A percentile compares a stretch with the other conserved stretches of the same genome.
Evolutionary conservation across 2,329 filamentous ascomycete genomes (phyloP).

Genomic region (Albifimbria verrucaria): DNA sequence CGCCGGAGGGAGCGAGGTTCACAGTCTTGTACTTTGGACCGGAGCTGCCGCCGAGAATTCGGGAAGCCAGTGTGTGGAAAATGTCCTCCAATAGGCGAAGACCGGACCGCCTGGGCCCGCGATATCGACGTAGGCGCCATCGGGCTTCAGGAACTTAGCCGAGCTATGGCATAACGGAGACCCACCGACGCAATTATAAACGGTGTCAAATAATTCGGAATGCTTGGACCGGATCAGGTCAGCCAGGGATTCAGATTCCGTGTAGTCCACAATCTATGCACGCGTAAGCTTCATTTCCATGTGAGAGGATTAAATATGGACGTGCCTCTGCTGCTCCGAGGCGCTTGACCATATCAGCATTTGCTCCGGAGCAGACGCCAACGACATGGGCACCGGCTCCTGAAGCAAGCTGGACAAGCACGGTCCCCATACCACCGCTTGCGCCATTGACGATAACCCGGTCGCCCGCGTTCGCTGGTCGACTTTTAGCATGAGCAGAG

Average conservation of each 20-base stretch:
- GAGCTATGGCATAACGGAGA: neutral
- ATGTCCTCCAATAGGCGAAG: neutral
- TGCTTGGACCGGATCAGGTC: neutral
- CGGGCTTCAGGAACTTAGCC: neutral
- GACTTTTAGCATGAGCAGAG: neutral
- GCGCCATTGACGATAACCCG: neutral
- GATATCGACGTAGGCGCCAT: neutral
- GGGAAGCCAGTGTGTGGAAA: neutral
- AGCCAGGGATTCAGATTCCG: neutral
- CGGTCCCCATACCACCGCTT: neutral
- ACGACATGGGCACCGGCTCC: neutral
- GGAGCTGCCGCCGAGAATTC: neutral
- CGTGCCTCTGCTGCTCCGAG: neutral
- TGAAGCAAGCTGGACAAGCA: neutral
- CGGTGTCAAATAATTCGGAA: neutral
- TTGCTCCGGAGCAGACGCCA: neutral
- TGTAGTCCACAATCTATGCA: neutral
- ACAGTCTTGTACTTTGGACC: neutral
- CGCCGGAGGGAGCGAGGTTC: neutral
- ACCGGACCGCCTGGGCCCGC: neutral
- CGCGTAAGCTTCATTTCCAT: neutral
- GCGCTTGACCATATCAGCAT: neutral
- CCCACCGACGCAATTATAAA: neutral
- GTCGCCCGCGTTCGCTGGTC: neutral
- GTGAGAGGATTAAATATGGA: neutral